Evolutionary conservation across 176 grass and related monocot genomes (phyloP).

Genomic region (Cenchrus americanus): DNA sequence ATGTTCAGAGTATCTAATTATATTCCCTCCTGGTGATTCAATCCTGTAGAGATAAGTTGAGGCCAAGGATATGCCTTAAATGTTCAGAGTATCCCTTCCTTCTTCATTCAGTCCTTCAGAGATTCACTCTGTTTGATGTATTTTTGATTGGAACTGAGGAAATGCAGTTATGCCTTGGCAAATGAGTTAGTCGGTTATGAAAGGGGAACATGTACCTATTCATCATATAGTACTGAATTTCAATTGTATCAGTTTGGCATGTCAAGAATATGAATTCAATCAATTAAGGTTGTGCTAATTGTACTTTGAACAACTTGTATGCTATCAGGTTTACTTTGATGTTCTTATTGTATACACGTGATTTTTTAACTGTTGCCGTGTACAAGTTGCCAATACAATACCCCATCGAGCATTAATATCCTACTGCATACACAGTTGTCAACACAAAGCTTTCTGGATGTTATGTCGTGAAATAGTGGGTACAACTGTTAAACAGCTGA

Average conservation of each 20-base stretch:
- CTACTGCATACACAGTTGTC: not conserved
- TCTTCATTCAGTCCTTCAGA: not conserved
- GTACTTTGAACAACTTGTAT: not conserved
- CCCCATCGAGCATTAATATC: no score
- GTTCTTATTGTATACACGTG: not conserved
- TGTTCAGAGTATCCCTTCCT: not conserved
- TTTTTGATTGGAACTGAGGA: not conserved
- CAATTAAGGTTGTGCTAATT: not conserved
- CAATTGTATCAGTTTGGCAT: constrained; percentile 1
- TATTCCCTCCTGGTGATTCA: not conserved
- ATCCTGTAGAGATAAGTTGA: no score
- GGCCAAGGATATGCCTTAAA: no score
- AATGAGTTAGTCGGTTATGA: constrained; percentile 11
- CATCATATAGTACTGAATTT: not conserved
- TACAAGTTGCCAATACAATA: no score
- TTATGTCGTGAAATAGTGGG: constrained; percentile 1
- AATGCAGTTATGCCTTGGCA: not conserved
- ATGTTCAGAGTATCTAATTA: not conserved
- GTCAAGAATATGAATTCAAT: constrained; percentile 1
- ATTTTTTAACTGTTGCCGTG: no score
- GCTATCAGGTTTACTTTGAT: constrained; percentile 14
- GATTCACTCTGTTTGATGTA: not conserved
- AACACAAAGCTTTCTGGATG: not conserved
- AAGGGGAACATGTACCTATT: not conserved
- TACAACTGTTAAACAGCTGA: constrained; percentile 3